Conservation (phyloP, 2,329 filamentous ascomycete species). For the Calonectria fujianensis region DNA sequence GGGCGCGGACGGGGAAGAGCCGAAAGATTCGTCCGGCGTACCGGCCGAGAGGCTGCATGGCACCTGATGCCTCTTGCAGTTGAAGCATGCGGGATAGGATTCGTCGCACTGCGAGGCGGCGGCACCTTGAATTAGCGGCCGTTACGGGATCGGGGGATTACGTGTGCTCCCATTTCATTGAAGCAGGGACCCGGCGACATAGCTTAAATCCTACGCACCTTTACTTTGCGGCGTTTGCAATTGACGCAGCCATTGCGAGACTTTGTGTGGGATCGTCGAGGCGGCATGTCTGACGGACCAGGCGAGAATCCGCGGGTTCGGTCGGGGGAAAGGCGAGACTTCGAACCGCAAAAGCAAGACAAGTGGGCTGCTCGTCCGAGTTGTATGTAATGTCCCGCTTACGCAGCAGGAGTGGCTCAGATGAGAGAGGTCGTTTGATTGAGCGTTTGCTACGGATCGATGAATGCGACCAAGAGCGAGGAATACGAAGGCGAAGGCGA, state of each 20-base stretch:
- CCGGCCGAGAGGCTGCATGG: constrained; percentile 53
- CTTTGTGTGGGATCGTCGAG: constrained; percentile 58
- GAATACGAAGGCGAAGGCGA: constrained; percentile 44
- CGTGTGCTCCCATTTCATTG: background rate
- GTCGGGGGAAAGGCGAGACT: constrained; percentile 21
- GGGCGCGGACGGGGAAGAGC: background rate
- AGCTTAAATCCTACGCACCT: constrained; percentile 49
- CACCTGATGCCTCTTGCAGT: constrained; percentile 56
- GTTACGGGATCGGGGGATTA: too few relatives aligned
- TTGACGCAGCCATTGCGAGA: constrained; percentile 58
- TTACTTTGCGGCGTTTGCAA: constrained; percentile 59
- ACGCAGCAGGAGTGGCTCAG: constrained; percentile 26
- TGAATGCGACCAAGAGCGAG: constrained; percentile 29
- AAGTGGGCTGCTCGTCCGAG: background rate
- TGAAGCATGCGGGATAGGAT: constrained; percentile 55
- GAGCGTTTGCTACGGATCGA: too few relatives aligned
- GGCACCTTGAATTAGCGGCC: constrained; percentile 30
- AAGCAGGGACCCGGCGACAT: background rate
- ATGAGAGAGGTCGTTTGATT: background rate
- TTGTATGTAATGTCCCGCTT: constrained; percentile 6
- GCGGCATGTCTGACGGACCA: constrained; percentile 46
- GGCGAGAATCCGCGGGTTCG: constrained; percentile 50
- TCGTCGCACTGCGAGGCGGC: constrained; percentile 52
- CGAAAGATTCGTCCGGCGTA: constrained; percentile 1
- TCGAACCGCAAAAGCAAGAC: background rate